These are phyloP conservation scores for Thinopyrum elongatum DNA, from an alignment of 176 grass and related monocot genomes.

Conservation along the genomic window DNA sequence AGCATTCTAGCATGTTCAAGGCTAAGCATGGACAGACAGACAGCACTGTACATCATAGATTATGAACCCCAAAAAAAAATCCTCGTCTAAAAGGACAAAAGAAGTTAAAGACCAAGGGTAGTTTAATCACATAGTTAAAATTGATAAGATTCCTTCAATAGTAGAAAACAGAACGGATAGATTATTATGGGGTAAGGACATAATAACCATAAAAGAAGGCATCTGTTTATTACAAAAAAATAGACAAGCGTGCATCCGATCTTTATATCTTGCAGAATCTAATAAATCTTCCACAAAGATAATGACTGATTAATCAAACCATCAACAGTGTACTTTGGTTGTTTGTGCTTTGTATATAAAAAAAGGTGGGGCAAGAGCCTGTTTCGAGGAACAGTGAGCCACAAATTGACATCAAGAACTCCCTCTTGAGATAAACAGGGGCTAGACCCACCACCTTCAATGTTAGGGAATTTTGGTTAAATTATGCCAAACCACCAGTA, in stretches of 20 bases:
- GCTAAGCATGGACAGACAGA: background rate
- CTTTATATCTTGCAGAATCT: background rate
- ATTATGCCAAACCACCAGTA: background rate
- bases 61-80: background rate
- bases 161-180: background rate
- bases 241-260: background rate
- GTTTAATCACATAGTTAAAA: background rate
- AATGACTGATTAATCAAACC: background rate
- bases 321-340: background rate
- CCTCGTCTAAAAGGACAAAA: background rate
- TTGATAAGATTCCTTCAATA: background rate
- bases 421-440: background rate
- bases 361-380: no score
- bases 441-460: background rate
- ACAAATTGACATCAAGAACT: background rate
- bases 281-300: background rate
- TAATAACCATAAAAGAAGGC: background rate
- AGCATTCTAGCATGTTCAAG: background rate
- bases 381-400: background rate
- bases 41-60: background rate
- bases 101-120: background rate
- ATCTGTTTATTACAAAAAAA: background rate
- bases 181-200: background rate
- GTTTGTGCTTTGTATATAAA: no score
- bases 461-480: background rate